These are phyloP conservation scores for Penicillium paxilli DNA, from an alignment of 495 filamentous ascomycete genomes.

Conservation along the genomic window DNA sequence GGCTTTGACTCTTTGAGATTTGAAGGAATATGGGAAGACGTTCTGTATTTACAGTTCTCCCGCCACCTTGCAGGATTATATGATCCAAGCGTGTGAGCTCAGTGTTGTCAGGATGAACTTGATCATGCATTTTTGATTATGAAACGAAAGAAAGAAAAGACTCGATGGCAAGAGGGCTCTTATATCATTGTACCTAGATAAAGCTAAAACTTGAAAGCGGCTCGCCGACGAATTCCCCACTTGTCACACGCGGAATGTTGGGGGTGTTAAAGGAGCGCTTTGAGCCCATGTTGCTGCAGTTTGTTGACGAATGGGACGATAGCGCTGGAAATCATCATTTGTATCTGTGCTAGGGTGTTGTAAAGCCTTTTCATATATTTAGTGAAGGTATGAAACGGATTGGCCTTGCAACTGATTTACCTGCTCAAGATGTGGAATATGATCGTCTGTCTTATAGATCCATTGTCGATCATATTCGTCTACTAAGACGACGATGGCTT, in stretches of 20 bases:
- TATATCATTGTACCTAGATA: neutral
- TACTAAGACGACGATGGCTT: conserved; percentile 6
- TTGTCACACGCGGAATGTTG: neutral
- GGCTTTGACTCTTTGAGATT: neutral
- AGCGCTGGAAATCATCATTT: conserved; percentile 4
- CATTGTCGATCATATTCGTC: conserved; percentile 4
- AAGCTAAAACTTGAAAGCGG: neutral
- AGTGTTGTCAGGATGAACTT: neutral
- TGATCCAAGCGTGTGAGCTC: conserved; percentile 9
- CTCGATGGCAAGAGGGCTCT: neutral
- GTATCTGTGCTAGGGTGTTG: neutral
- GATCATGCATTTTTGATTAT: neutral
- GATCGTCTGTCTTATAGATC: conserved; percentile 14
- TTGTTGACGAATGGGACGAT: neutral
- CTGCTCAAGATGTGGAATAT: conserved; percentile 7
- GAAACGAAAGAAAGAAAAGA: neutral
- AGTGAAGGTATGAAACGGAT: neutral
- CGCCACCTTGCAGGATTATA: conserved; percentile 8
- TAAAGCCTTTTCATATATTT: neutral
- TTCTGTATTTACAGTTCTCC: conserved; percentile 12
- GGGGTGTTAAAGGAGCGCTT: neutral
- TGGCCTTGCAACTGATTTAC: neutral
- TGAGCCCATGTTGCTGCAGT: neutral
- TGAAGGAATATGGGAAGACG: conserved; percentile 9
- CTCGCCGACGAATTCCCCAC: conserved; percentile 2